phyloP scores from a whole-genome alignment of 1,284 basidiomycete genomes.

The Naganishia cerealis region DNA sequence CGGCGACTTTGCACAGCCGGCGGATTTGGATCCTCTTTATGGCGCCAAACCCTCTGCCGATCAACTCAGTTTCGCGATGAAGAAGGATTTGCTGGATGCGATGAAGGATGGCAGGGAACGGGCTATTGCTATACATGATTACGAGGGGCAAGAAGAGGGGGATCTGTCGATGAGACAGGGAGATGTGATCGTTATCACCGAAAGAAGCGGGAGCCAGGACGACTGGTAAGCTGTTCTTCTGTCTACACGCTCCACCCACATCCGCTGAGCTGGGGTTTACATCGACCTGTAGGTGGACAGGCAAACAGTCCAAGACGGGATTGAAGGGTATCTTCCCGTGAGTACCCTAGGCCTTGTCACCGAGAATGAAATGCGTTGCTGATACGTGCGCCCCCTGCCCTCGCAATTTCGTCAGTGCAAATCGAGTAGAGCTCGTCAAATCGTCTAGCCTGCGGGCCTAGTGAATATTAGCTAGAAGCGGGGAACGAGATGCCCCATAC shows the following conservation, averaged over 20 bases:
- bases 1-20: slow-evolving; percentile 5
- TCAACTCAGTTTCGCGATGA: slow-evolving; percentile 28
- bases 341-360: slow-evolving; percentile 6
- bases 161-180: slow-evolving; percentile 83
- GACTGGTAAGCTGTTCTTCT: slow-evolving; percentile 64
- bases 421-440: slow-evolving; percentile 30
- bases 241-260: neutral
- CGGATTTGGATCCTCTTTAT: slow-evolving; percentile 20
- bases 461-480: neutral
- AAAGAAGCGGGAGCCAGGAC: slow-evolving; percentile 72
- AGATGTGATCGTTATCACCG: slow-evolving; percentile 72
- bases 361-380: neutral
- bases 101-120: slow-evolving; percentile 57
- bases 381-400: no score
- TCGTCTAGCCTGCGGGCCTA: neutral
- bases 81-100: slow-evolving; percentile 35
- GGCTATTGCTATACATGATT: slow-evolving; percentile 77
- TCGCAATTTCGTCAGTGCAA: slow-evolving; percentile 16
- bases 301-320: slow-evolving; percentile 41
- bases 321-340: slow-evolving; percentile 35
- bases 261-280: neutral
- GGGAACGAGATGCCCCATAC: no score
- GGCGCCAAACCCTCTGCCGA: slow-evolving; percentile 14
- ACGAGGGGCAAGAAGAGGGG: slow-evolving; percentile 70
- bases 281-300: slow-evolving; percentile 66